phyloP scores from a whole-genome alignment of 2,329 filamentous ascomycete genomes.

The Pestalotiopsis sp. region DNA sequence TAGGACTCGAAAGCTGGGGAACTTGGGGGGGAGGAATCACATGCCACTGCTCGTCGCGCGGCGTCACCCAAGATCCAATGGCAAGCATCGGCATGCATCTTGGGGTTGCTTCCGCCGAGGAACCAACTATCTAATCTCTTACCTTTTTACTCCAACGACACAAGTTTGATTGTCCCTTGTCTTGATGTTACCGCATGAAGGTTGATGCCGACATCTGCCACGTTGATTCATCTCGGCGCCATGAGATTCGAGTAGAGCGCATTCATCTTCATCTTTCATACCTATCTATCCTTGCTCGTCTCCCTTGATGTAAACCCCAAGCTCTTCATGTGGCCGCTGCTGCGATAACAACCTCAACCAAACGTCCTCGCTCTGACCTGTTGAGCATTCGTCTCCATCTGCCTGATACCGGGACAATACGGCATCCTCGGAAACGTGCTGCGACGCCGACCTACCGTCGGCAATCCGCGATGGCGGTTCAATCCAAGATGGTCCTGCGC shows the following conservation, averaged over 20 bases:
- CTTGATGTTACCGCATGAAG: neutral
- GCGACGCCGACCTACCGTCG: neutral
- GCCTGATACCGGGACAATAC: neutral
- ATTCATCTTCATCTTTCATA: neutral
- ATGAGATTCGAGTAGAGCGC: neutral
- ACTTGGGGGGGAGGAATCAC: slow-evolving; percentile 13
- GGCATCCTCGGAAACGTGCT: neutral
- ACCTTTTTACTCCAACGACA: neutral
- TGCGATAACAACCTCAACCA: neutral
- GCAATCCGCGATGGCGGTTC: slow-evolving; percentile 61
- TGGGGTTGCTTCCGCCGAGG: slow-evolving; percentile 10
- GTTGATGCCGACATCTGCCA: neutral
- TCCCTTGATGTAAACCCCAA: neutral
- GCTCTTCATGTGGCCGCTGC: neutral
- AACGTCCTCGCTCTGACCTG: neutral
- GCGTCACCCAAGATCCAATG: slow-evolving; percentile 11
- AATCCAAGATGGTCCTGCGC: slow-evolving; percentile 68
- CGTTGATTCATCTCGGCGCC: neutral
- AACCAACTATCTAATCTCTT: neutral
- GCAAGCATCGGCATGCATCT: slow-evolving; percentile 1
- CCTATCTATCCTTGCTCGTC: neutral
- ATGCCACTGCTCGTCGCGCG: slow-evolving; percentile 9
- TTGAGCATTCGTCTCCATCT: neutral
- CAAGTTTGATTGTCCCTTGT: neutral
- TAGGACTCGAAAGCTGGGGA: slow-evolving; percentile 7